A percentile compares a stretch with the other conserved stretches of the same genome.
These are phyloP conservation scores for Prunus kanzakura DNA, from an alignment of 306 rosid species.

Conservation along the genomic window DNA sequence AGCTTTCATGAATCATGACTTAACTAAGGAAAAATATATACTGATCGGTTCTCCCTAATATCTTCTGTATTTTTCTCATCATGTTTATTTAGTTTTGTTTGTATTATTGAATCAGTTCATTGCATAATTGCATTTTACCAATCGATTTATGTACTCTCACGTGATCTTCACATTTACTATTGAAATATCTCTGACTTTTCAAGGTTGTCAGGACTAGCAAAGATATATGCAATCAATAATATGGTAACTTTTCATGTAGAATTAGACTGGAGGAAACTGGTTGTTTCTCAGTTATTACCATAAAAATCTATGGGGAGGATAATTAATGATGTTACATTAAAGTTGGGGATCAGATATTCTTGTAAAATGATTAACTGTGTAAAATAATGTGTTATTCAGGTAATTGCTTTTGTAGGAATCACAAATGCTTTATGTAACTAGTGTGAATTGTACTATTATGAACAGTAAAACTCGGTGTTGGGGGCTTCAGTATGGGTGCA, in stretches of 20 bases:
- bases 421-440: constrained; percentile 8
- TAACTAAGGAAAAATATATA: neutral
- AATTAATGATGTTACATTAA: neutral
- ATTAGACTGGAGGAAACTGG: neutral
- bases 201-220: neutral
- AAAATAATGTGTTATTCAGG: neutral
- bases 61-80: neutral
- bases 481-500: constrained; percentile 98
- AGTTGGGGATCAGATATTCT: neutral
- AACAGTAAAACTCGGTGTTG: constrained; percentile 87
- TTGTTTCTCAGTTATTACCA: neutral
- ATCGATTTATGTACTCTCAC: neutral
- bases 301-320: neutral
- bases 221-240: neutral
- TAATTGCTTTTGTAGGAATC: neutral
- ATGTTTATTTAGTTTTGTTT: neutral
- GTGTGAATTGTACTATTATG: constrained; percentile 4
- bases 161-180: neutral
- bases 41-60: neutral
- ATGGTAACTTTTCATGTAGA: neutral
- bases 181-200: neutral
- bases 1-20: neutral
- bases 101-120: neutral
- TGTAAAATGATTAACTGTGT: neutral
- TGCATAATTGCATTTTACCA: neutral